Evolutionary conservation across 371 early-diverging fungal genomes (phyloP).

Genomic region (Vairimorpha apis): DNA sequence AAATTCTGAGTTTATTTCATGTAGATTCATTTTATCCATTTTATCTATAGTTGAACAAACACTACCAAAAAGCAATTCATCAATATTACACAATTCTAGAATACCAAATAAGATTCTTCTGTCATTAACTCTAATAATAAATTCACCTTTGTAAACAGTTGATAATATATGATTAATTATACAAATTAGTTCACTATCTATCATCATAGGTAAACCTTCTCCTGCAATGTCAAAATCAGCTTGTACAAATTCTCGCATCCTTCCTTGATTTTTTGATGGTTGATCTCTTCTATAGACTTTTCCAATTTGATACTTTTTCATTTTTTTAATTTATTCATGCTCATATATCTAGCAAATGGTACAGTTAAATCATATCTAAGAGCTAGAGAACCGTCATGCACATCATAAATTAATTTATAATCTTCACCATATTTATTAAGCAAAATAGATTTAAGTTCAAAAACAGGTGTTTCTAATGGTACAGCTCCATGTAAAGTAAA

Average conservation of each 20-base stretch:
- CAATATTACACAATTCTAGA: conserved; percentile 86
- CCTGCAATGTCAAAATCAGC: conserved; percentile 99
- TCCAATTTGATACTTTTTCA: conserved; percentile 91
- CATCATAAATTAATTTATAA: conserved; percentile 90
- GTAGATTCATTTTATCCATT: conserved; percentile 72
- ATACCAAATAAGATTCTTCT: conserved; percentile 87
- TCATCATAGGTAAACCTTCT: conserved; percentile 80
- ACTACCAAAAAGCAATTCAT: conserved; percentile 71
- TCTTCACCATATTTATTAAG: conserved; percentile 98
- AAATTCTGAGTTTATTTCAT: conserved; percentile 57
- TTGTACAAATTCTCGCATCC: conserved; percentile 96
- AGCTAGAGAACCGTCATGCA: conserved; percentile 92
- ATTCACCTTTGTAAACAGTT: conserved; percentile 71
- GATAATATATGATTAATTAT: conserved; percentile 72
- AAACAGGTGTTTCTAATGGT: conserved; percentile 96
- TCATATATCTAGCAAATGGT: conserved; percentile 93
- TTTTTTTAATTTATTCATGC: conserved; percentile 74
- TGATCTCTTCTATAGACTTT: conserved; percentile 97
- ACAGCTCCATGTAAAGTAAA: conserved; percentile 91
- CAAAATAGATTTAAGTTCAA: conserved; percentile 91
- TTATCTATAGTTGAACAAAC: conserved; percentile 97
- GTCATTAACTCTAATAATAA: conserved; percentile 82
- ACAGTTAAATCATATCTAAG: conserved; percentile 96
- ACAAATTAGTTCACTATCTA: conserved; percentile 85
- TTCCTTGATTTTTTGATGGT: conserved; percentile 90